Base-by-base conservation (phyloP, 169 alveolate species). In the Besnoitia besnoiti region DNA sequence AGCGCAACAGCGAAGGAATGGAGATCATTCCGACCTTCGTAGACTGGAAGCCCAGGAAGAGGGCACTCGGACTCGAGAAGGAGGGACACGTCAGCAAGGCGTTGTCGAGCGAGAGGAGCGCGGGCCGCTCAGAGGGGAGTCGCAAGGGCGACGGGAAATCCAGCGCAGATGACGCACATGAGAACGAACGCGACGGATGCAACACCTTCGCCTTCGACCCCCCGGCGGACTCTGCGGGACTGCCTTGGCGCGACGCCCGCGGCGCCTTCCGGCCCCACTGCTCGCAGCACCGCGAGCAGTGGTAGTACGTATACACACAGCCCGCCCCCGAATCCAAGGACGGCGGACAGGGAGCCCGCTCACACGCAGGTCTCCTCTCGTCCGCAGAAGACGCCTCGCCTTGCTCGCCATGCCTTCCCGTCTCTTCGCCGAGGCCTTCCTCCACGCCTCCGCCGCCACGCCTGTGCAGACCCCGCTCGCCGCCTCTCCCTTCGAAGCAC, bases 21-120 rank as follows among this genome's bases (percentile, higher is more conserved):
- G 82, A 37, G 62, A 91, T 75, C 19, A 82, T 89, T n/a, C 94
- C 94, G 33, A 91, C 88, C 82, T 91, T 91, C 61, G 94, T 85
- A 16, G 94, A 91, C 88, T 91, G 94, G 50, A 91, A 91, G 40
- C 94, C 94, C n/a, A 91, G 51, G 49, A 91, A 51, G 21, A 91
- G 62, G 33, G 47, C 33, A 4, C 50, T 0, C 33, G 87, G 87
- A 39, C 44, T 42, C 21, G 46, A 73, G 82, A 73, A 73, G 44
- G 82, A 19, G 39, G 82, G n/a, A 42, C 3, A 19, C 44, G n/a
- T 10, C 44, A 73, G 5, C 47, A n/a, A n/a, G 39, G 39, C 16
- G 82, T 27, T 42, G 82, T 35, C 82, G 7, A 73, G 46, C 14
- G 24, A 19, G 7, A n/a, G 24, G 44, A 42, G 46, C 79, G 39